Conservation (phyloP, 345 rosid genomes). For the Aquilaria yunnanensis region DNA sequence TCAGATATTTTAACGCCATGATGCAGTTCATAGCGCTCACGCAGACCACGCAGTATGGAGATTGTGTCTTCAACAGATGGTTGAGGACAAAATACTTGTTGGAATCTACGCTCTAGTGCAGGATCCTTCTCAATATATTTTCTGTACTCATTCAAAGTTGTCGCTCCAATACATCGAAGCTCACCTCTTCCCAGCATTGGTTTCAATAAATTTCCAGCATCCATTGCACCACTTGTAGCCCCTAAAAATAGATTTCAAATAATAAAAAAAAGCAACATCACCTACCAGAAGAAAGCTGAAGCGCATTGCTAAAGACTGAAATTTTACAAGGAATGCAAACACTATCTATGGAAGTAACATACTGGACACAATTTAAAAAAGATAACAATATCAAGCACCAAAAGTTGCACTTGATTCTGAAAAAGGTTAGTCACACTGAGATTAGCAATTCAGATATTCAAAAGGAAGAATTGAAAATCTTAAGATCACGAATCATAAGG, state of each 20-base stretch:
- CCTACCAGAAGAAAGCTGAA: too few relatives aligned
- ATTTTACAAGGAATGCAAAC: too few relatives aligned
- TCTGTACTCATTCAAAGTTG: conserved; percentile 81
- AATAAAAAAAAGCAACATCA: not conserved
- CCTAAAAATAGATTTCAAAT: conserved; percentile 32
- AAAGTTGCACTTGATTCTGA: too few relatives aligned
- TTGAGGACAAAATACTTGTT: conserved; percentile 88
- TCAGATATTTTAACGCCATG: conserved; percentile 94
- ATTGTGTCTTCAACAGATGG: conserved; percentile 93
- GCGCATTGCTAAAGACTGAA: too few relatives aligned
- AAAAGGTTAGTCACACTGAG: too few relatives aligned
- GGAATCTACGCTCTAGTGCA: conserved; percentile 90
- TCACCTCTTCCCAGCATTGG: conserved; percentile 96
- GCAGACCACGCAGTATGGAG: conserved; percentile 84
- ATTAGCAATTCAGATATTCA: too few relatives aligned
- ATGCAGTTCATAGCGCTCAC: conserved; percentile 84
- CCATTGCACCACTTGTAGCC: conserved; percentile 77
- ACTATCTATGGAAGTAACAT: too few relatives aligned
- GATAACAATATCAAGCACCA: too few relatives aligned
- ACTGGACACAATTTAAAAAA: too few relatives aligned
- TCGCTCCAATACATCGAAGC: conserved; percentile 90
- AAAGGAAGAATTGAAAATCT: too few relatives aligned
- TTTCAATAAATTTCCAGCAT: conserved; percentile 89
- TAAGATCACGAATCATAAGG: too few relatives aligned
- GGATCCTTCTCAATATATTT: conserved; percentile 91